phyloP scores from a whole-genome alignment of 2,329 filamentous ascomycete species.

The Fusarium sp. region DNA sequence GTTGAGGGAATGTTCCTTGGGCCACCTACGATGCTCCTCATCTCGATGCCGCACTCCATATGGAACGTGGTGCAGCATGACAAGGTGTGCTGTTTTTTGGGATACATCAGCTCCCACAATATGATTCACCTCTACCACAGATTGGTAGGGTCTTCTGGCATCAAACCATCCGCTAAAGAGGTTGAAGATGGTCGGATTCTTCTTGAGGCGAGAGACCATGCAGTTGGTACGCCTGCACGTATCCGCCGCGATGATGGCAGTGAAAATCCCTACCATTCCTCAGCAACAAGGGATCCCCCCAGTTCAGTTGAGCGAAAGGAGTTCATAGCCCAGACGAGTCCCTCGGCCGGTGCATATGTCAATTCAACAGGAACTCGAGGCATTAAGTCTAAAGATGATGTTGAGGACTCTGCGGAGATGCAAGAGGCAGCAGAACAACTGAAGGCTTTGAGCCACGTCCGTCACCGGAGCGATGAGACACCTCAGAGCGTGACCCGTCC shows the following conservation, averaged over 20 bases:
- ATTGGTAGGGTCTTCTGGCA: constrained; percentile 65
- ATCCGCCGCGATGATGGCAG: constrained; percentile 50
- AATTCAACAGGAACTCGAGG: constrained; percentile 37
- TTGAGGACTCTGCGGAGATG: constrained; percentile 78
- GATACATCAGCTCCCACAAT: constrained; percentile 77
- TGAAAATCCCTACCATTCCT: constrained; percentile 45
- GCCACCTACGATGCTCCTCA: constrained; percentile 76
- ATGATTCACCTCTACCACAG: constrained; percentile 76
- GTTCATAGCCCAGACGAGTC: constrained; percentile 49
- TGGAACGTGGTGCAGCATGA: constrained; percentile 78
- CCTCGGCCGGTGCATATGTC: constrained; percentile 43
- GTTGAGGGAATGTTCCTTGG: constrained; percentile 80
- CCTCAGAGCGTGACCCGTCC: constrained; percentile 47
- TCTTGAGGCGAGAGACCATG: constrained; percentile 67
- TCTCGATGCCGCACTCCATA: constrained; percentile 76
- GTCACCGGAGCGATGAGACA: constrained; percentile 67
- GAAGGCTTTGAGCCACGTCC: constrained; percentile 76
- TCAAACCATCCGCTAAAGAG: constrained; percentile 65
- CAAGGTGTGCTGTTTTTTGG: constrained; percentile 77
- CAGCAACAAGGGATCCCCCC: constrained; percentile 45
- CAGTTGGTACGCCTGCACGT: constrained; percentile 55
- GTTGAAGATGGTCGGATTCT: constrained; percentile 72
- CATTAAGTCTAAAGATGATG: constrained; percentile 54
- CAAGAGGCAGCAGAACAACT: constrained; percentile 78
- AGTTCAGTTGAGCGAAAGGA: constrained; percentile 45